Conservation (phyloP, 2,329 filamentous ascomycete species). For the Cadophora luteo-olivacea region DNA sequence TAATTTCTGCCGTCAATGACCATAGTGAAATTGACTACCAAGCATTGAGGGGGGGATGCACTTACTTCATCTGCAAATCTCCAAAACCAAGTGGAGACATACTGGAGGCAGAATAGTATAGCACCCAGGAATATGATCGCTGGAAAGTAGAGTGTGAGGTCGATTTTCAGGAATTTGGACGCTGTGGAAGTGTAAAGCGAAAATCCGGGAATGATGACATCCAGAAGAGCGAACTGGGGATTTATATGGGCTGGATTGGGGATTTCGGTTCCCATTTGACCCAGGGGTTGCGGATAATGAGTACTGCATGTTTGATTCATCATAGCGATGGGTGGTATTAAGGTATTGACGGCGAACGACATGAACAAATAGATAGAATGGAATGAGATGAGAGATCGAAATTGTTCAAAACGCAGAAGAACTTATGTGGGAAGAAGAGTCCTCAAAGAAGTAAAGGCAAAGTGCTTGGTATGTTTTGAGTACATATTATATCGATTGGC, state of each 20-base stretch:
- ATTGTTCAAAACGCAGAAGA: not conserved
- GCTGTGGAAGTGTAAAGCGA: slow-evolving; percentile 60
- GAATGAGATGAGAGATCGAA: no score
- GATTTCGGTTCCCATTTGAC: slow-evolving; percentile 19
- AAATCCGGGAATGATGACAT: slow-evolving; percentile 71
- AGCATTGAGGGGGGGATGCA: not conserved
- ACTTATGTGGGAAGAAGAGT: not conserved
- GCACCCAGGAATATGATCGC: slow-evolving; percentile 58
- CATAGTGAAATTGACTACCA: not conserved
- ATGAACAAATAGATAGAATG: no score
- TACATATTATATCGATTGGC: no score
- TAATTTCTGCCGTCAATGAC: not conserved
- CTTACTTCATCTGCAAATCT: slow-evolving; percentile 50
- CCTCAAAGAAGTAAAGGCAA: not conserved
- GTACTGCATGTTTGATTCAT: slow-evolving; percentile 28
- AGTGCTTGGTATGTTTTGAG: not conserved
- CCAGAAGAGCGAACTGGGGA: slow-evolving; percentile 52
- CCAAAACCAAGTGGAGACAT: slow-evolving; percentile 57
- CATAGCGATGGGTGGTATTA: not conserved
- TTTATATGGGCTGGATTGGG: slow-evolving; percentile 30
- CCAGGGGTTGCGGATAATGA: not conserved
- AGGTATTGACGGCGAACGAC: not conserved
- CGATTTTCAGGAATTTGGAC: slow-evolving; percentile 63
- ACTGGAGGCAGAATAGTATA: slow-evolving; percentile 58
- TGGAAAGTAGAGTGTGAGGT: slow-evolving; percentile 68